phyloP scores from a whole-genome alignment of 2,329 filamentous ascomycete genomes.

The Metarhizium rileyi region DNA sequence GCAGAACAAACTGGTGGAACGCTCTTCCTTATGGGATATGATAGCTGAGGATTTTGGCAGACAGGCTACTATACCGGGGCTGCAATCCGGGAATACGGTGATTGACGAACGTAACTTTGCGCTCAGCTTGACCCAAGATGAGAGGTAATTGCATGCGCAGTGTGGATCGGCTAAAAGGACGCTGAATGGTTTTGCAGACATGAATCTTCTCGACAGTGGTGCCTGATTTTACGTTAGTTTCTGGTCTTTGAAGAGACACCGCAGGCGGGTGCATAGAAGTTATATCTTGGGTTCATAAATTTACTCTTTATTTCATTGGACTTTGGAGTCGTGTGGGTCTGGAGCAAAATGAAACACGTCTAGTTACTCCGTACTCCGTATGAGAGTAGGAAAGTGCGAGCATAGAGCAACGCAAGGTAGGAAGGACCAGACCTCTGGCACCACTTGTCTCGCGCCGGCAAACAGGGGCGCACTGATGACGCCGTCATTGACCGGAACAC shows the following conservation, averaged over 20 bases:
- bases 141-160: neutral
- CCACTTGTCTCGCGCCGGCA: too few relatives aligned
- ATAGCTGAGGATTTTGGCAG: slow-evolving; percentile 28
- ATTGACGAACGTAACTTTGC: slow-evolving; percentile 29
- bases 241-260: neutral
- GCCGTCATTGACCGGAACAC: too few relatives aligned
- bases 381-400: too few relatives aligned
- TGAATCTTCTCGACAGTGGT: slow-evolving; percentile 4
- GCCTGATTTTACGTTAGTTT: slow-evolving; percentile 6
- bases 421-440: too few relatives aligned
- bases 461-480: too few relatives aligned
- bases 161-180: neutral
- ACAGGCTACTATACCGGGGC: slow-evolving; percentile 23
- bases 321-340: too few relatives aligned
- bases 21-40: slow-evolving; percentile 25
- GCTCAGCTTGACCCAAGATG: slow-evolving; percentile 3
- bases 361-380: too few relatives aligned
- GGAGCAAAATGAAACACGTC: too few relatives aligned
- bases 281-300: slow-evolving; percentile 5
- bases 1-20: slow-evolving; percentile 17
- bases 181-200: neutral
- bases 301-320: neutral
- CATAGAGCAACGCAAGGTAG: too few relatives aligned
- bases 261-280: slow-evolving; percentile 4
- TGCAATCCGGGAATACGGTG: slow-evolving; percentile 28